Percentiles rank a stretch among this genome's conserved stretches.
Conservation (phyloP, 768 basidiomycete species). For the Suillus alpinus region DNA sequence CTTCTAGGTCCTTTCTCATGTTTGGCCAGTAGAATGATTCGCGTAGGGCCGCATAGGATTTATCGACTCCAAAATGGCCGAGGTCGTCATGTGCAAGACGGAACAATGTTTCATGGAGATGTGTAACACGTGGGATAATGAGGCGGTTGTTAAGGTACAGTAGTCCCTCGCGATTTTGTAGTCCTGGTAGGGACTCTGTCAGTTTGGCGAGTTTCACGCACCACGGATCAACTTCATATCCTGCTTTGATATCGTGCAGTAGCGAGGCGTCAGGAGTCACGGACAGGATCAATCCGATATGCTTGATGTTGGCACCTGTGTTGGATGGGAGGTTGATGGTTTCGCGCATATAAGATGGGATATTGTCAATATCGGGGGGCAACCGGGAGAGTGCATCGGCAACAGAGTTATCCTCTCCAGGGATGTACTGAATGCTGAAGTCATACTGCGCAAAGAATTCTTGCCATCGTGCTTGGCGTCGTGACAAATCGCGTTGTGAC, state of each 20-base stretch:
- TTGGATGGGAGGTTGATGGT: neutral
- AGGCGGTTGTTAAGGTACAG: constrained; percentile 26
- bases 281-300: accelerated
- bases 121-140: constrained; percentile 7
- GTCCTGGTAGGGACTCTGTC: constrained; percentile 6
- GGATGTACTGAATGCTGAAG: neutral
- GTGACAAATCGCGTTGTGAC: too few species aligned
- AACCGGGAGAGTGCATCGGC: neutral
- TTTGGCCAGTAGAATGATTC: neutral
- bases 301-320: accelerated
- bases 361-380: neutral
- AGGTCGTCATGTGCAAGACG: constrained; percentile 5
- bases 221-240: constrained; percentile 10
- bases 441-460: too few species aligned
- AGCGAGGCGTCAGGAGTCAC: neutral
- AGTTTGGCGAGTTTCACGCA: neutral
- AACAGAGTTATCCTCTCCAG: too few species aligned
- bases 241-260: neutral
- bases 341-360: accelerated
- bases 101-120: constrained; percentile 13
- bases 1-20: neutral
- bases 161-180: constrained; percentile 19
- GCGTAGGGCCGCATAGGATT: neutral
- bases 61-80: neutral
- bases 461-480: too few species aligned